Evolutionary conservation across 2,329 filamentous ascomycete species (phyloP).

Genomic region (Phaeosphaeriaceae sp.): DNA sequence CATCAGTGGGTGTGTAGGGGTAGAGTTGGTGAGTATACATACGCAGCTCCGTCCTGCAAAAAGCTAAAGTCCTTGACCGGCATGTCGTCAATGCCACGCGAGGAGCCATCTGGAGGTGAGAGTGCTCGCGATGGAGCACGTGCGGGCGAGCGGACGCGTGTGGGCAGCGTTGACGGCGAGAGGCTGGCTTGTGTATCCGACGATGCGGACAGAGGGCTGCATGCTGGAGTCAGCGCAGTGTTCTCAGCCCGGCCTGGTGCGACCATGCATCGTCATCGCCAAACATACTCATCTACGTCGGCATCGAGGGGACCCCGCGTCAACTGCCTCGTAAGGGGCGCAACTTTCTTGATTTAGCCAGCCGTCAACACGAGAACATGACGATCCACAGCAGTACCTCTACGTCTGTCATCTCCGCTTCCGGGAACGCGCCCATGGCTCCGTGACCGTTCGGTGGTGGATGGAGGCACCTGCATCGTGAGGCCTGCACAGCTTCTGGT

Average conservation of each 20-base stretch:
- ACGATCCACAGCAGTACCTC: slow-evolving; percentile 19
- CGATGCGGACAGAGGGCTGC: slow-evolving; percentile 29
- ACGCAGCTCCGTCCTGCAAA: slow-evolving; percentile 22
- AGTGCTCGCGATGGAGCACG: slow-evolving; percentile 14
- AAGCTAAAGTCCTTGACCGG: slow-evolving; percentile 73
- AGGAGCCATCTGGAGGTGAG: slow-evolving; percentile 27
- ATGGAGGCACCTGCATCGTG: slow-evolving; percentile 18
- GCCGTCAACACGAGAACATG: neutral
- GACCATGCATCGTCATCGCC: neutral
- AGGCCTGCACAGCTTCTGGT: neutral
- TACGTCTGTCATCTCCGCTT: slow-evolving; percentile 42
- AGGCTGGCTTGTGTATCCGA: slow-evolving; percentile 3
- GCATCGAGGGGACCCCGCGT: slow-evolving; percentile 77
- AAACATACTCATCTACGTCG: slow-evolving; percentile 72
- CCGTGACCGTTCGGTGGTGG: slow-evolving; percentile 10
- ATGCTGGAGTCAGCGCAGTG: slow-evolving; percentile 14
- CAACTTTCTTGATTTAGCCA: slow-evolving; percentile 48
- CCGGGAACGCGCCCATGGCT: slow-evolving; percentile 37
- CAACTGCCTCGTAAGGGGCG: slow-evolving; percentile 67
- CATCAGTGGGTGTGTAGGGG: slow-evolving; percentile 65
- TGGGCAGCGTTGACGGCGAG: slow-evolving; percentile 13
- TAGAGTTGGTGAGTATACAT: neutral
- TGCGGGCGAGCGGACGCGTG: slow-evolving; percentile 31
- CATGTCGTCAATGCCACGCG: slow-evolving; percentile 37
- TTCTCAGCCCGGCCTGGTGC: neutral